Conservation (phyloP, 495 filamentous ascomycete genomes). For the Clavariopsis aquatica region DNA sequence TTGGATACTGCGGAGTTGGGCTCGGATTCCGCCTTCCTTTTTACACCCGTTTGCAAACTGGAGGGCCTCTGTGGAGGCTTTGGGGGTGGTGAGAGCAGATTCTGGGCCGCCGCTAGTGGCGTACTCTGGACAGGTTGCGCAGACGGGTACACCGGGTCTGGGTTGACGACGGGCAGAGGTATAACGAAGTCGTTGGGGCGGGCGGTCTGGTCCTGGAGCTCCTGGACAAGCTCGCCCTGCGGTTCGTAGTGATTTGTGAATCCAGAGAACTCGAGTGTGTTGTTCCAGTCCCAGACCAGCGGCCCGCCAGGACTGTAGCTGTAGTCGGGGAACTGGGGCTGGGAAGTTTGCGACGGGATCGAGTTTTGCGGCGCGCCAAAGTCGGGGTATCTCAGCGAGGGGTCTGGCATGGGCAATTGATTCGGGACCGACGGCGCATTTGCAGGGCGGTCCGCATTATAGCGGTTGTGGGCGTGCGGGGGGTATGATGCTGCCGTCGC, state of each 20-base stretch:
- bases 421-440: slow-evolving; percentile 20
- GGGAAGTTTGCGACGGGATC: slow-evolving; percentile 8
- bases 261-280: slow-evolving; percentile 37
- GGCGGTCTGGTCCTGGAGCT: slow-evolving; percentile 34
- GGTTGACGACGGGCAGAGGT: slow-evolving; percentile 32
- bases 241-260: slow-evolving; percentile 44
- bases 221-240: slow-evolving; percentile 45
- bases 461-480: slow-evolving; percentile 20
- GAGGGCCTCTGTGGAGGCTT: slow-evolving; percentile 12
- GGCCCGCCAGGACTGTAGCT: slow-evolving; percentile 29
- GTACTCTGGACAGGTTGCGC: slow-evolving; percentile 11
- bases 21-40: slow-evolving; percentile 41
- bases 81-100: slow-evolving; percentile 32
- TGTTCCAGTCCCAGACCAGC: slow-evolving; percentile 42
- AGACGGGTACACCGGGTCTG: slow-evolving; percentile 26
- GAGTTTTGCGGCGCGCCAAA: slow-evolving; percentile 11
- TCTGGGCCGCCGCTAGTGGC: slow-evolving; percentile 11
- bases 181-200: slow-evolving; percentile 42
- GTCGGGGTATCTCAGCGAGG: slow-evolving; percentile 15
- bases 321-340: slow-evolving; percentile 22
- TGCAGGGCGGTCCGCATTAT: slow-evolving; percentile 20
- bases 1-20: slow-evolving; percentile 37
- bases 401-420: slow-evolving; percentile 15
- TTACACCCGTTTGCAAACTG: slow-evolving; percentile 38
- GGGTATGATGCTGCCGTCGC: slow-evolving; percentile 5